Percentiles rank a stretch among this genome's conserved stretches.
phyloP scores from a whole-genome alignment of 345 rosid genomes.

The Barbarea vulgaris region DNA sequence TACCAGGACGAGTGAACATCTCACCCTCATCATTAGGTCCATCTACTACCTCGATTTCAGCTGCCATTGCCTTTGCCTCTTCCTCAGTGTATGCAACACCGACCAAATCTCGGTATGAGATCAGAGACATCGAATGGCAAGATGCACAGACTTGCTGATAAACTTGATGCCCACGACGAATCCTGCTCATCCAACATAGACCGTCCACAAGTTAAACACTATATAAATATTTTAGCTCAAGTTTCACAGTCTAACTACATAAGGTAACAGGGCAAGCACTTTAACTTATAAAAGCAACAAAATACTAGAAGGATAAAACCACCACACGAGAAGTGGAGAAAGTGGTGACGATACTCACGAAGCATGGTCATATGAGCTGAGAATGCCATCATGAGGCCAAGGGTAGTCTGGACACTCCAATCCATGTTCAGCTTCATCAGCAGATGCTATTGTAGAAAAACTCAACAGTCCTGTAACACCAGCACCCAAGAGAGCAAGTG shows the following conservation, averaged over 20 bases:
- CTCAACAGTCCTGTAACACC: conserved; percentile 84
- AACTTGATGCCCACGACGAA: conserved; percentile 99
- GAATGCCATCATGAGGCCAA: conserved; percentile 98
- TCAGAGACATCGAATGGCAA: conserved; percentile 96
- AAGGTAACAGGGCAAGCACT: not conserved
- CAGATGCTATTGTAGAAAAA: conserved; percentile 77
- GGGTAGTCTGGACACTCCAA: conserved; percentile 84
- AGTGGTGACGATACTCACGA: conserved; percentile 63
- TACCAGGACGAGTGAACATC: conserved; percentile 98
- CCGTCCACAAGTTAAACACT: conserved; percentile 15
- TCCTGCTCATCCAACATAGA: conserved; percentile 57
- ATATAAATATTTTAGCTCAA: not conserved
- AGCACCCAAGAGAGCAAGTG: conserved; percentile 82
- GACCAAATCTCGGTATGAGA: conserved; percentile 91
- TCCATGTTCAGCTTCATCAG: conserved; percentile 99
- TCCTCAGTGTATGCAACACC: conserved; percentile 99
- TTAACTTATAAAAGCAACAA: not conserved
- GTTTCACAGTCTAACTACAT: not conserved
- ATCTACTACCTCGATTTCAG: conserved; percentile 96
- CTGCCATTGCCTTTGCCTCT: conserved; percentile 98
- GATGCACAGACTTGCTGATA: conserved; percentile 98
- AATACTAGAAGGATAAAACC: not conserved
- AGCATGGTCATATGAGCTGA: conserved; percentile 97
- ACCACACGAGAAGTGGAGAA: not conserved
- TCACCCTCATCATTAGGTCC: conserved; percentile 99